Evolutionary conservation across 345 rosid genomes (phyloP), one percentile per base, ranked within the genome.

Genomic region (Citrus sp.): DNA sequence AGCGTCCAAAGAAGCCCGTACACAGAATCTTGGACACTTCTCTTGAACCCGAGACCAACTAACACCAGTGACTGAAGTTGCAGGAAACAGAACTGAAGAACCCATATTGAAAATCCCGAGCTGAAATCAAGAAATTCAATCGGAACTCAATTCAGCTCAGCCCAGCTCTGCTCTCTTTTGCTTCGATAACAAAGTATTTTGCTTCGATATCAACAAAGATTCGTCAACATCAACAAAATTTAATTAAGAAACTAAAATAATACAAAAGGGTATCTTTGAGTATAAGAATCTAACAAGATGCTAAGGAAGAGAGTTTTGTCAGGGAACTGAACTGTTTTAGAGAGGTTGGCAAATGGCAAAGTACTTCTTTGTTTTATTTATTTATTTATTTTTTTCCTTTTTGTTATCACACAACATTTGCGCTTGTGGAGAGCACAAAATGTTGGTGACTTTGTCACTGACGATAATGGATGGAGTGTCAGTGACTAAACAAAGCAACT

Each of bases 1-100:
- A 1, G 89, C n/a, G 76, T 95, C 98, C 86, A 91, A 82, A 79
- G 99, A 87, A 51, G 91, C 88, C 67, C 89, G 68, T 70, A 91
- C 91, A 72, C 24, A 76, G 60, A 83, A 80, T 83, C 90, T 88
- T 67, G 82, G 90, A 80, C 72, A 4, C 80, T 80, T 85, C 77
- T 68, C 65, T 67, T 69, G 86, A 70, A 77, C 80, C 83, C 83
- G 77, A 69, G 87, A 77, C 78, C 84, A 80, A 80, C 85, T 22
- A 79, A 83, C 69, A 75, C 87, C 87, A 74, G 88, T 46, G 66
- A 88, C 82, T 28, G 90, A 87, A 82, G 88, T 80, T 35, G 93
- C 87, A 73, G 98, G 91, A 82, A 89, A 90, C 58, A 87, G 85
- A 81, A 91, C 74, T 7, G 92, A 87, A 84, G 94, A 91, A 88